Conservation (phyloP, 495 filamentous ascomycete genomes). For the Bryoglossum gracile region DNA sequence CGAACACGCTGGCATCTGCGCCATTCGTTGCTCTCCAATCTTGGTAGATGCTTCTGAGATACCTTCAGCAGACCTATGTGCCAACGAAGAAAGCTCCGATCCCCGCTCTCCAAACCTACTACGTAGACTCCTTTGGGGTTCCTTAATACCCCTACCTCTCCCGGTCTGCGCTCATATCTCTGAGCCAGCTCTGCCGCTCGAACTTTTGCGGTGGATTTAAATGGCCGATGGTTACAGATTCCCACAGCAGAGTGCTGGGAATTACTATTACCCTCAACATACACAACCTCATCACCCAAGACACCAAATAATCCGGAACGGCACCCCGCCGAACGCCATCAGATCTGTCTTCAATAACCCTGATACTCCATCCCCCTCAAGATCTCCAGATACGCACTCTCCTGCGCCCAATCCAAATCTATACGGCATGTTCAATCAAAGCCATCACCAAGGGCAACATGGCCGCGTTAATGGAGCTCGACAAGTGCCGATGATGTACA, state of each 20-base stretch:
- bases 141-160: background rate
- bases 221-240: slow-evolving; percentile 31
- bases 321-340: slow-evolving; percentile 24
- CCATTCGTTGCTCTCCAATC: slow-evolving; percentile 3
- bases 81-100: slow-evolving; percentile 25
- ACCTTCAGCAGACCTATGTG: slow-evolving; percentile 24
- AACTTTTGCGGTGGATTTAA: slow-evolving; percentile 18
- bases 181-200: slow-evolving; percentile 16
- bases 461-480: slow-evolving; percentile 53
- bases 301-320: slow-evolving; percentile 22
- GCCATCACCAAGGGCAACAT: slow-evolving; percentile 75
- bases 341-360: slow-evolving; percentile 22
- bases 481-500: slow-evolving; percentile 56
- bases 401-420: slow-evolving; percentile 55
- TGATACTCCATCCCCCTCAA: slow-evolving; percentile 62
- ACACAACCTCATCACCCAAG: slow-evolving; percentile 21
- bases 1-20: slow-evolving; percentile 5
- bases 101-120: slow-evolving; percentile 20
- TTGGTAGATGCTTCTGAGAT: slow-evolving; percentile 20
- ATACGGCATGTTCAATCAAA: slow-evolving; percentile 77
- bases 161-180: slow-evolving; percentile 11
- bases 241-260: slow-evolving; percentile 27
- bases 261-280: slow-evolving; percentile 23
- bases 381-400: slow-evolving; percentile 61
- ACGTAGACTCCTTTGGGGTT: slow-evolving; percentile 7